Evolutionary conservation across 345 rosid genomes (phyloP).

Genomic region (Conringia planisiliqua): DNA sequence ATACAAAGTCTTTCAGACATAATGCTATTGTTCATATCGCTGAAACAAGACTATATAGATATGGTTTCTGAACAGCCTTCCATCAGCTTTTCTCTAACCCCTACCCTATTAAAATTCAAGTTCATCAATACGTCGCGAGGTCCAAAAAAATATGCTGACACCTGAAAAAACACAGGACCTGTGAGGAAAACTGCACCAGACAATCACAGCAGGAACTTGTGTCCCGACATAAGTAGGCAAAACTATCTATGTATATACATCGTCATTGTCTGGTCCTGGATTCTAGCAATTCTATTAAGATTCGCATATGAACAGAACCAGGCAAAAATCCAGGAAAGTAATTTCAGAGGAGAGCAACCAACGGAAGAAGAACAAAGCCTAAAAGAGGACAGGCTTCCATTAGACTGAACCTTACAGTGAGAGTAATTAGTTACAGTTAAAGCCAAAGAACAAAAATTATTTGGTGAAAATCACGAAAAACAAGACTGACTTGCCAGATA

Average conservation of each 20-base stretch:
- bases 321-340: not conserved
- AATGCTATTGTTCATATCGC: not conserved
- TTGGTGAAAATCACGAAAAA: constrained; percentile 8
- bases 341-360: not conserved
- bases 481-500: constrained; percentile 24
- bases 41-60: not conserved
- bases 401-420: constrained; percentile 15
- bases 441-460: constrained; percentile 14
- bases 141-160: not conserved
- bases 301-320: not conserved
- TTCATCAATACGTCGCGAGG: not conserved
- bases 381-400: constrained; percentile 16
- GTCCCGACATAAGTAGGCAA: not conserved
- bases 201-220: constrained; percentile 6
- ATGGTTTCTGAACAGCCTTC: not conserved
- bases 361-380: not conserved
- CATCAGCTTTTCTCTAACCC: not conserved
- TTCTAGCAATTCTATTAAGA: not conserved
- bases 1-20: not conserved
- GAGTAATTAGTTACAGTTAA: constrained; percentile 28
- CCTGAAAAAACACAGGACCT: constrained; percentile 4
- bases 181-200: not conserved
- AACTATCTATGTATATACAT: not conserved
- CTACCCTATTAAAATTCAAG: not conserved
- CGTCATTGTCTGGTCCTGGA: not conserved